Percentiles rank a stretch among this genome's conserved stretches.
These are phyloP conservation scores for Paecilomyces formosus DNA, from an alignment of 2,329 filamentous ascomycete species.

Conservation along the genomic window DNA sequence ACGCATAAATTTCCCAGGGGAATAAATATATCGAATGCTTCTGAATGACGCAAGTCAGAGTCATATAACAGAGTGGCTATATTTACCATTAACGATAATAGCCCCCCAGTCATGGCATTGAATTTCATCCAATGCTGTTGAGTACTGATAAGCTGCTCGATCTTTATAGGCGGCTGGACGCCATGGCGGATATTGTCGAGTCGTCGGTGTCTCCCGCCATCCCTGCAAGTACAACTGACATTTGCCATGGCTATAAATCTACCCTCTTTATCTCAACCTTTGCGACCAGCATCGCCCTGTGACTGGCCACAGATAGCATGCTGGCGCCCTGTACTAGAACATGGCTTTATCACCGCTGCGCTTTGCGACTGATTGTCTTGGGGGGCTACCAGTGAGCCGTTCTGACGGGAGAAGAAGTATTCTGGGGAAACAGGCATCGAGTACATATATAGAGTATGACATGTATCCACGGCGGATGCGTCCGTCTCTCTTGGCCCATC, in stretches of 20 bases:
- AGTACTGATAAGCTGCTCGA: background rate
- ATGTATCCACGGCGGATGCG: background rate
- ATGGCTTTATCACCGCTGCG: background rate
- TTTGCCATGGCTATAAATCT: background rate
- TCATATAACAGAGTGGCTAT: background rate
- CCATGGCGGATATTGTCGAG: background rate
- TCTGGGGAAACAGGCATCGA: background rate
- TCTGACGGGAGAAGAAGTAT: background rate
- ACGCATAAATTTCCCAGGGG: too few relatives aligned
- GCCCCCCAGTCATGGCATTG: background rate
- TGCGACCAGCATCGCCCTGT: background rate
- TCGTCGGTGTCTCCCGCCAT: background rate
- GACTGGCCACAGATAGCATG: background rate
- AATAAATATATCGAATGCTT: background rate
- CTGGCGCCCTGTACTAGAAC: background rate
- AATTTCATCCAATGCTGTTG: background rate
- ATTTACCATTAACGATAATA: background rate
- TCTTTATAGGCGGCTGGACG: background rate
- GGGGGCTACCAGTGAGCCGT: too few relatives aligned
- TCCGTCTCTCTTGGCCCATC: background rate
- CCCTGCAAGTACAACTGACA: background rate
- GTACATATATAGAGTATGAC: too few relatives aligned
- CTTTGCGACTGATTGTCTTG: background rate
- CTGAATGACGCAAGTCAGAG: background rate
- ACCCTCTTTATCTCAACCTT: background rate